Evolutionary conservation across 2,329 filamentous ascomycete genomes (phyloP).

Genomic region (Fonsecaea pugnacius): DNA sequence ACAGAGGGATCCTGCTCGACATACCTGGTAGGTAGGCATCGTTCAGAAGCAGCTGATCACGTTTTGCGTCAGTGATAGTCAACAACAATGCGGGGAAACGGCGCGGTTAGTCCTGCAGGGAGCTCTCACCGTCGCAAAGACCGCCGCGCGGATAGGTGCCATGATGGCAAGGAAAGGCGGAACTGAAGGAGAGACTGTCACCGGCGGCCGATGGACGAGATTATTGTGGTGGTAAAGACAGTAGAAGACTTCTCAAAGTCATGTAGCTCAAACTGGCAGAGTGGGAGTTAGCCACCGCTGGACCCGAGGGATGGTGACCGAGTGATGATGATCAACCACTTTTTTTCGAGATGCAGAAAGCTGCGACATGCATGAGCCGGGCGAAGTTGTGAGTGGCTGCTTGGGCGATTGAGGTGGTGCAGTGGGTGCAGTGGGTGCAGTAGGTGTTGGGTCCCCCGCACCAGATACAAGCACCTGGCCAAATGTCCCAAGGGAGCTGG

Average conservation of each 20-base stretch:
- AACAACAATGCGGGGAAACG: constrained; percentile 26
- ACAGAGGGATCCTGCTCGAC: constrained; percentile 37
- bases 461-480: neutral
- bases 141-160: constrained; percentile 37
- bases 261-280: neutral
- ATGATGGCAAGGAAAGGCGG: constrained; percentile 31
- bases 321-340: constrained; percentile 16
- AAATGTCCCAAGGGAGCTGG: constrained; percentile 1
- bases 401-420: neutral
- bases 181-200: constrained; percentile 14
- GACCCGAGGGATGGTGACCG: constrained; percentile 7
- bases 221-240: neutral
- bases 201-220: constrained; percentile 3
- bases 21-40: constrained; percentile 91
- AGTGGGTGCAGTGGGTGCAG: neutral
- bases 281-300: constrained; percentile 3
- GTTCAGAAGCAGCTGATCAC: constrained; percentile 78
- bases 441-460: constrained; percentile 11
- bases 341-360: constrained; percentile 11
- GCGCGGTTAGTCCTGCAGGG: constrained; percentile 4
- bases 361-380: constrained; percentile 4
- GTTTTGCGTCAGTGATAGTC: constrained; percentile 26
- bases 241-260: constrained; percentile 1
- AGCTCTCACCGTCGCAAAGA: constrained; percentile 38
- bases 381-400: constrained; percentile 11